phyloP scores from a whole-genome alignment of 192 early-diverging fungal genomes.

The Pilaira anomala region DNA sequence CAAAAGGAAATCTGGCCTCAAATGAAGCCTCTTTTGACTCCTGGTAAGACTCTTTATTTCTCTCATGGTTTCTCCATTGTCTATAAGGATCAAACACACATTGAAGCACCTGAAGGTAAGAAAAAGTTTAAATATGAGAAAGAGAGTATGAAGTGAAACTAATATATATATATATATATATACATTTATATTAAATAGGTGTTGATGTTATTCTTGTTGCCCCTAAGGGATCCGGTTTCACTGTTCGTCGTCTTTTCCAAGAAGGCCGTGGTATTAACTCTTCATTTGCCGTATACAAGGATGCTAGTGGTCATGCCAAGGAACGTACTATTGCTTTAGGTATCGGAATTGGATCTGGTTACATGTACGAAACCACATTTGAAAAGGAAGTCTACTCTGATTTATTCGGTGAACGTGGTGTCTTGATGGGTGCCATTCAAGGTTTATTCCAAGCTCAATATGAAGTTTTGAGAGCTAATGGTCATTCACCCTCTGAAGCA shows the following conservation, averaged over 20 bases:
- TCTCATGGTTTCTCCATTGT: slow-evolving; percentile 96
- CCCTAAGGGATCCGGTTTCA: slow-evolving; percentile 93
- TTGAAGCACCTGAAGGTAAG: slow-evolving; percentile 73
- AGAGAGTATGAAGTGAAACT: background rate
- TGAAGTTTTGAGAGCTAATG: slow-evolving; percentile 89
- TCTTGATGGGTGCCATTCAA: slow-evolving; percentile 98
- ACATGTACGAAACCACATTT: slow-evolving; percentile 97
- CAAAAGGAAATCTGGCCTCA: slow-evolving; percentile 89
- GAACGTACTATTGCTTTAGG: slow-evolving; percentile 90
- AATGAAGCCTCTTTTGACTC: slow-evolving; percentile 84
- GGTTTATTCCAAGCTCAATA: slow-evolving; percentile 95
- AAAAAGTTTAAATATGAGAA: background rate
- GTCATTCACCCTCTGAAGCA: slow-evolving; percentile 94
- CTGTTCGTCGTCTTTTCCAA: slow-evolving; percentile 93
- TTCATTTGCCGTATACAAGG: slow-evolving; percentile 92
- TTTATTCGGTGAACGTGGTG: slow-evolving; percentile 93
- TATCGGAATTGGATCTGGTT: slow-evolving; percentile 93
- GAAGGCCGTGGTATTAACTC: slow-evolving; percentile 98
- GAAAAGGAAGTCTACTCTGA: slow-evolving; percentile 97
- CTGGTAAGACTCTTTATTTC: slow-evolving; percentile 98
- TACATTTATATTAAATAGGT: slow-evolving; percentile 52
- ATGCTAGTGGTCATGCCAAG: slow-evolving; percentile 89
- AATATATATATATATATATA: too few relatives aligned
- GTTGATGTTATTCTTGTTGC: slow-evolving; percentile 96
- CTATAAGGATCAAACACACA: slow-evolving; percentile 87